A percentile compares a stretch with the other conserved stretches of the same genome.
phyloP scores from a whole-genome alignment of 106 monocot genomes.

The Allium sativum region DNA sequence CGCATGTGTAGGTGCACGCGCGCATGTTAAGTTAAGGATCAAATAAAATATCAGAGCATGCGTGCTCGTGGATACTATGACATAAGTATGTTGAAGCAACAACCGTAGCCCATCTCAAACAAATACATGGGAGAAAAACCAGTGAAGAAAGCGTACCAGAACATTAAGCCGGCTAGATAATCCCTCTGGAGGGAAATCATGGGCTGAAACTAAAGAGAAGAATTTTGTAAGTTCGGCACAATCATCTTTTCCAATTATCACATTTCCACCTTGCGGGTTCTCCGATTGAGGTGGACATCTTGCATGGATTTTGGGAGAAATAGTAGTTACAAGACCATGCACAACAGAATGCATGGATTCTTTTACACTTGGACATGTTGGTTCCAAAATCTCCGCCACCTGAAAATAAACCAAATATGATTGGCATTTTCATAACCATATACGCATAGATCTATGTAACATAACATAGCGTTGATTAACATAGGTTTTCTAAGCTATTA shows the following conservation, averaged over 20 bases:
- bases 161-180: constrained; percentile 48
- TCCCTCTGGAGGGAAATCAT: constrained; percentile 47
- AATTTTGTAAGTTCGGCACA: constrained; percentile 34
- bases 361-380: constrained; percentile 31
- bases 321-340: constrained; percentile 54
- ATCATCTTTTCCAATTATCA: constrained; percentile 34
- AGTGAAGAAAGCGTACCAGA: constrained; percentile 27
- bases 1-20: too few species aligned
- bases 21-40: too few species aligned
- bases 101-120: too few species aligned
- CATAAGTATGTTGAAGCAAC: too few species aligned
- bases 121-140: neutral
- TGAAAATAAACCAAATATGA: constrained; percentile 11
- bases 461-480: too few species aligned
- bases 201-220: constrained; percentile 46
- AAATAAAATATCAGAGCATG: too few species aligned
- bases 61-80: too few species aligned
- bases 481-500: too few species aligned
- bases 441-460: too few species aligned
- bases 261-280: constrained; percentile 19
- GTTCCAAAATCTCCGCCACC: constrained; percentile 54
- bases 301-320: constrained; percentile 41
- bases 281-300: constrained; percentile 29
- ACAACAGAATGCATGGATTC: constrained; percentile 44
- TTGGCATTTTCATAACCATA: neutral